Conservation (phyloP, 176 grass and related monocot species). For the Cenchrus fungigraminus region DNA sequence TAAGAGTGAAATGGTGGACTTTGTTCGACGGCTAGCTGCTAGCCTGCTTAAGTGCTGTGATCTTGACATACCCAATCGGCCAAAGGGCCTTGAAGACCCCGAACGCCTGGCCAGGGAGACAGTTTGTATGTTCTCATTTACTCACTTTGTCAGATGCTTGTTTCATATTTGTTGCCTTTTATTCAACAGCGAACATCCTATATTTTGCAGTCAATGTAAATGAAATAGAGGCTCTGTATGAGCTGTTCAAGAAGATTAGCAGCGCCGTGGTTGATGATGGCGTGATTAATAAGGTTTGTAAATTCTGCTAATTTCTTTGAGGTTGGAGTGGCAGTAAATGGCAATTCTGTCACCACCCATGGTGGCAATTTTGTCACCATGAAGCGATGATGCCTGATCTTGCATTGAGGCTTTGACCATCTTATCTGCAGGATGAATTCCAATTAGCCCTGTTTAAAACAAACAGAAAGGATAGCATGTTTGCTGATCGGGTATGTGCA, state of each 20-base stretch:
- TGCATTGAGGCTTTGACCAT: slow-evolving; percentile 4
- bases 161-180: neutral
- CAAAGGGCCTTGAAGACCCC: slow-evolving; percentile 69
- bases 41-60: slow-evolving; percentile 69
- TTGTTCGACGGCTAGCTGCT: slow-evolving; percentile 51
- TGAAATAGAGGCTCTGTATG: slow-evolving; percentile 90
- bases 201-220: slow-evolving; percentile 73
- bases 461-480: slow-evolving; percentile 84
- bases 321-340: neutral
- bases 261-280: slow-evolving; percentile 83
- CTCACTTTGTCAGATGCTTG: slow-evolving; percentile 20
- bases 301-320: slow-evolving; percentile 2
- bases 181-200: neutral
- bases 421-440: slow-evolving; percentile 71
- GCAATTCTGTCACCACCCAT: neutral
- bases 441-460: slow-evolving; percentile 87
- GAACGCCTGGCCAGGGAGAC: slow-evolving; percentile 77
- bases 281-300: slow-evolving; percentile 71
- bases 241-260: slow-evolving; percentile 94
- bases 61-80: slow-evolving; percentile 63
- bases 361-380: too few species aligned
- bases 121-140: slow-evolving; percentile 64
- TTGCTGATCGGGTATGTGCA: slow-evolving; percentile 78
- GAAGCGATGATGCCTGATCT: neutral
- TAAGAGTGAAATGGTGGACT: slow-evolving; percentile 65